A percentile compares a stretch with the other conserved stretches of the same genome.
These are phyloP conservation scores for Austroboletus eburneus DNA, from an alignment of 768 basidiomycete species.

Conservation along the genomic window DNA sequence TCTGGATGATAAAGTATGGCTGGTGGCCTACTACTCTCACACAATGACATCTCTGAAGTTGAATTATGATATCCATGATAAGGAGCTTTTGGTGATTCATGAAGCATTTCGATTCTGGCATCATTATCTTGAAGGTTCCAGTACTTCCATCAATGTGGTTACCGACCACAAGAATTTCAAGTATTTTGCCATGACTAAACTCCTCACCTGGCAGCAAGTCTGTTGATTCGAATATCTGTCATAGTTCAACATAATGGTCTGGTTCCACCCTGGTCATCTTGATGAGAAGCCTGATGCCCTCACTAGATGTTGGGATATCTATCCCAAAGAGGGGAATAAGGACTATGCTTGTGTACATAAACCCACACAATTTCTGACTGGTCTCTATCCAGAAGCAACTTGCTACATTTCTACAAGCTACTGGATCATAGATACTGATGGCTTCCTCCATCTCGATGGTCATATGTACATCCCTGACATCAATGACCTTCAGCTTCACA, in stretches of 20 bases:
- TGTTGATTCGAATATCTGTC: slow-evolving; percentile 37
- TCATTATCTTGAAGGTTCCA: slow-evolving; percentile 25
- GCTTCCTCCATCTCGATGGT: neutral
- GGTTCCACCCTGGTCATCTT: neutral
- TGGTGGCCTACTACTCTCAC: slow-evolving; percentile 31
- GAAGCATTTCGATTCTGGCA: slow-evolving; percentile 31
- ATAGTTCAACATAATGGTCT: slow-evolving; percentile 24
- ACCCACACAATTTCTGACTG: neutral
- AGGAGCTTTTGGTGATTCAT: slow-evolving; percentile 39
- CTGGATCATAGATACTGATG: neutral
- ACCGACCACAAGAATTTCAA: slow-evolving; percentile 37
- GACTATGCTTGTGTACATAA: neutral
- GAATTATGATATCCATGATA: slow-evolving; percentile 40
- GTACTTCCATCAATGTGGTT: slow-evolving; percentile 7
- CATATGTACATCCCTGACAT: neutral
- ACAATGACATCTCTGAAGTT: slow-evolving; percentile 26
- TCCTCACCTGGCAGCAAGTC: slow-evolving; percentile 7
- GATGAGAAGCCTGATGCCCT: neutral
- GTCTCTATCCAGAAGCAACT: neutral
- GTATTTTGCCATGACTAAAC: slow-evolving; percentile 33
- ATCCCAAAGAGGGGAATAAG: neutral
- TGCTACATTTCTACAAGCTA: neutral
- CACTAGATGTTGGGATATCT: neutral
- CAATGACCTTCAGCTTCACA: neutral
- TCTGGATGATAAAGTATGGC: slow-evolving; percentile 23